Evolutionary conservation across 352 stramenopile genomes (phyloP).

Genomic region (Pythium dissimile): DNA sequence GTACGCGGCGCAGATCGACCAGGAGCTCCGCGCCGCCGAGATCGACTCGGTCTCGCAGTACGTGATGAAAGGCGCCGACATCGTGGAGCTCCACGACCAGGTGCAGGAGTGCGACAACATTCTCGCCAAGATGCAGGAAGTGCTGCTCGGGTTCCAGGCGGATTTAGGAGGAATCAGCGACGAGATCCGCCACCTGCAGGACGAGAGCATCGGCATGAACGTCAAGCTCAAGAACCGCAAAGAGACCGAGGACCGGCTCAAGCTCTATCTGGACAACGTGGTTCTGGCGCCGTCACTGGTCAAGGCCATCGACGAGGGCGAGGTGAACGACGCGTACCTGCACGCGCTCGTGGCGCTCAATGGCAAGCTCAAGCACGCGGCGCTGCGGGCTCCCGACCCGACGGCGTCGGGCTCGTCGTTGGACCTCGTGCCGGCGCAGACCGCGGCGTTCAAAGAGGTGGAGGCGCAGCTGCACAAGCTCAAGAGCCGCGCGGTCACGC

Average conservation of each 20-base stretch:
- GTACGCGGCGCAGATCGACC: slow-evolving; percentile 90
- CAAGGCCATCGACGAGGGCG: slow-evolving; percentile 90
- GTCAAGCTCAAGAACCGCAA: slow-evolving; percentile 95
- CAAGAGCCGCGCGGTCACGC: slow-evolving; percentile 62
- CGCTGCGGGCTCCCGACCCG: slow-evolving; percentile 48
- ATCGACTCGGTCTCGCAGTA: slow-evolving; percentile 85
- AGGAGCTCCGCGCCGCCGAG: slow-evolving; percentile 82
- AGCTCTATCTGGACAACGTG: slow-evolving; percentile 95
- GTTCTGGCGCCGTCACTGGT: slow-evolving; percentile 93
- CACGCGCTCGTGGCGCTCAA: slow-evolving; percentile 93
- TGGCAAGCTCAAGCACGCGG: slow-evolving; percentile 90
- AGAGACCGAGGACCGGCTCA: slow-evolving; percentile 91
- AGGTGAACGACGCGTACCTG: slow-evolving; percentile 94
- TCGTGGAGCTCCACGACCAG: slow-evolving; percentile 90
- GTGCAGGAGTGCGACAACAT: slow-evolving; percentile 97
- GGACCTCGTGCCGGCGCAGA: slow-evolving; percentile 87
- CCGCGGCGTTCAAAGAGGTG: slow-evolving; percentile 91
- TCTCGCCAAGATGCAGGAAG: slow-evolving; percentile 96
- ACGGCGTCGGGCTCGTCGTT: slow-evolving; percentile 76
- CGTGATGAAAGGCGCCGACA: slow-evolving; percentile 85
- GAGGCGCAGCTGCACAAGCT: slow-evolving; percentile 90
- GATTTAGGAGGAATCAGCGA: slow-evolving; percentile 96
- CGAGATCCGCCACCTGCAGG: slow-evolving; percentile 97
- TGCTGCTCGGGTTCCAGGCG: slow-evolving; percentile 97
- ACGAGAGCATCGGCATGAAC: slow-evolving; percentile 92